phyloP scores from a whole-genome alignment of 2,329 filamentous ascomycete genomes.

The Colletotrichum aenigma region DNA sequence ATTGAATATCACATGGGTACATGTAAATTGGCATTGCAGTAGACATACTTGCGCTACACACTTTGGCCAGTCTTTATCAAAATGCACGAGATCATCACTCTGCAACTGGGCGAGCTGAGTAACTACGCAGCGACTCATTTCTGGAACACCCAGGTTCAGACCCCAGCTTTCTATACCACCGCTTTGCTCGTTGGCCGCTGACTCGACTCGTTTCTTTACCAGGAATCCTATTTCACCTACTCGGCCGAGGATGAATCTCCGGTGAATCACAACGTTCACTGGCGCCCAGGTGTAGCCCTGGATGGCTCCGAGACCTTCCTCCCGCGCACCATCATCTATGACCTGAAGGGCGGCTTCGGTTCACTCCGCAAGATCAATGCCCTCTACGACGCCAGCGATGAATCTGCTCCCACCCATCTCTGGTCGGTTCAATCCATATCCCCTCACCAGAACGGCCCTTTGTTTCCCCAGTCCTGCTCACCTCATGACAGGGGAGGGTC shows the following conservation, averaged over 20 bases:
- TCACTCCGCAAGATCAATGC: conserved; percentile 87
- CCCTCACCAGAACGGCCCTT: background rate
- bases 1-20: background rate
- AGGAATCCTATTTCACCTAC: conserved; percentile 99
- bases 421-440: conserved; percentile 31
- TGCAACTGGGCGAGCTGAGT: conserved; percentile 90
- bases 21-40: background rate
- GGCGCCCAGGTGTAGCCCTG: conserved; percentile 79
- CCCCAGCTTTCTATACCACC: background rate
- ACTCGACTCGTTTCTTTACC: background rate
- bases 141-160: conserved; percentile 85
- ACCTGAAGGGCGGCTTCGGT: conserved; percentile 92
- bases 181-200: background rate
- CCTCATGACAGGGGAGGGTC: conserved; percentile 61
- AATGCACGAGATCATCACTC: conserved; percentile 95
- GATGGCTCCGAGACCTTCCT: conserved; percentile 92
- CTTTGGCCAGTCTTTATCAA: background rate
- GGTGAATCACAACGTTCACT: conserved; percentile 86
- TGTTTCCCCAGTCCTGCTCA: background rate
- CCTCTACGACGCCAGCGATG: conserved; percentile 69
- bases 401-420: conserved; percentile 29
- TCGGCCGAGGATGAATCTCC: conserved; percentile 66
- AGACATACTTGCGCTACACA: background rate
- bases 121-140: conserved; percentile 97
- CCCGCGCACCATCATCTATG: conserved; percentile 90